Base-by-base conservation (phyloP, 1,284 basidiomycete species). In the Cutaneotrichosporon sp. region DNA sequence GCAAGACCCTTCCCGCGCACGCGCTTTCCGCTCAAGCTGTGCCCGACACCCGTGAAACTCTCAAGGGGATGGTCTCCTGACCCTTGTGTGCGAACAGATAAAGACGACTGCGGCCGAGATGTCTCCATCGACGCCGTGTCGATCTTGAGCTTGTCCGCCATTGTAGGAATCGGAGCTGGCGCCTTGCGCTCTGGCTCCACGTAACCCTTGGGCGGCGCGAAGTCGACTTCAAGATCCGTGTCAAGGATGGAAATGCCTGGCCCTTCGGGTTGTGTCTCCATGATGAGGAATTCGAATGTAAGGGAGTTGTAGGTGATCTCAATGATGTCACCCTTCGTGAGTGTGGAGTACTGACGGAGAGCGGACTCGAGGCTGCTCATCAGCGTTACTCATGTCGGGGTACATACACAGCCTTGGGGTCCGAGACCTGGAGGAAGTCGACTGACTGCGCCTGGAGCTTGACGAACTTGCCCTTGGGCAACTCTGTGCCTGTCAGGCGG, bases 81-180 rank as follows among this genome's bases (percentile, higher is more conserved):
- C 3, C 61, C 76, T 20, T 71, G 75, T 9, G 72, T 69, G 27
- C 63, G 63, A 25, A 55, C 17, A 2, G 57, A 59, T 41, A 61
- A 39, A 3, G 61, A 63, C 3, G 88, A 91, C 0, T 81, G 82
- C 3, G 90, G 88, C 17, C 90, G 79, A 24, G 87, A 89, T 2
- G 86, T 88, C 12, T 86, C 86, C 3, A 69, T 70, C 11, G 70
- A 68, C 11, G 87, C 88, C 10, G 86, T 84, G 68, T 98, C 91
- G 57, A 99, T 97, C 71, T 92, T 92, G 51, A 97, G 82, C 76
- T 97, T 97, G 48, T 88, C 88, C 0, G 94, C 93, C 94, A 99
- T 97, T 2, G 93, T 97, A 9, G 88, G 75, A 9, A 86, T 84
- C 2, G 92, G 85, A 2, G 84, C 82, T 2, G 87, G 81, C 49